Percentiles rank a stretch among this genome's conserved stretches.
Evolutionary conservation across 441 rosid genomes (phyloP).

Genomic region (Erodium trifolium): DNA sequence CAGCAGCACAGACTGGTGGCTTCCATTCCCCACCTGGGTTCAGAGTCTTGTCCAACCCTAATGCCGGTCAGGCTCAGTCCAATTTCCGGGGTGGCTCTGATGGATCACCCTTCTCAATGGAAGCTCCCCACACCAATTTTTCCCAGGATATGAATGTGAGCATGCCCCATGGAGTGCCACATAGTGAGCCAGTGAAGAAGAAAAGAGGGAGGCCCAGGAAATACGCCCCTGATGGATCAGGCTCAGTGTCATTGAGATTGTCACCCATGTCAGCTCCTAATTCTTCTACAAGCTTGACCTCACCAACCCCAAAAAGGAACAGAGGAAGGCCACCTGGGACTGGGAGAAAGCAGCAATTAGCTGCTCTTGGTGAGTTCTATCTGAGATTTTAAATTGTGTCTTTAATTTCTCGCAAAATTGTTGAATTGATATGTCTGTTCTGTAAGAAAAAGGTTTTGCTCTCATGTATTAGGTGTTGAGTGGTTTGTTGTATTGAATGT

Average conservation of each 20-base stretch:
- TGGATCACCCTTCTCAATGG: constrained; percentile 50
- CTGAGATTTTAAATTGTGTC: constrained; percentile 11
- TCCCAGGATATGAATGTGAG: constrained; percentile 52
- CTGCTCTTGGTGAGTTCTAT: constrained; percentile 61
- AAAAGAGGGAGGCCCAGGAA: constrained; percentile 96
- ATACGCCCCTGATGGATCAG: constrained; percentile 83
- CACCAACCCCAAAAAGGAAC: constrained; percentile 46
- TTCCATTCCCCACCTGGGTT: constrained; percentile 51
- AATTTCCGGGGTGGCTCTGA: constrained; percentile 27
- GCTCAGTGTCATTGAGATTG: constrained; percentile 57
- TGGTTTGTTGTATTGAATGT: neutral
- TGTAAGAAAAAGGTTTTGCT: neutral
- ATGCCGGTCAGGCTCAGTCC: constrained; percentile 34
- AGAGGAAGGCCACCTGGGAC: constrained; percentile 95
- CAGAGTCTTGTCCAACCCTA: constrained; percentile 49
- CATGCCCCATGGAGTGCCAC: constrained; percentile 42
- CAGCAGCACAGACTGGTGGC: constrained; percentile 49
- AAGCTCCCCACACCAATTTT: constrained; percentile 35
- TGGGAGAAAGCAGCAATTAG: constrained; percentile 92
- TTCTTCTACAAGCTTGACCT: constrained; percentile 47
- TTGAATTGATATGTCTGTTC: neutral
- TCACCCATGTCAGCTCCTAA: constrained; percentile 54
- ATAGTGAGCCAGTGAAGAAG: constrained; percentile 64
- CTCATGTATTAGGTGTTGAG: neutral
- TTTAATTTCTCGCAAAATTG: constrained; percentile 11